These are phyloP conservation scores for Marasmius tenuissimus DNA, from an alignment of 1,284 basidiomycete genomes.

Conservation along the genomic window DNA sequence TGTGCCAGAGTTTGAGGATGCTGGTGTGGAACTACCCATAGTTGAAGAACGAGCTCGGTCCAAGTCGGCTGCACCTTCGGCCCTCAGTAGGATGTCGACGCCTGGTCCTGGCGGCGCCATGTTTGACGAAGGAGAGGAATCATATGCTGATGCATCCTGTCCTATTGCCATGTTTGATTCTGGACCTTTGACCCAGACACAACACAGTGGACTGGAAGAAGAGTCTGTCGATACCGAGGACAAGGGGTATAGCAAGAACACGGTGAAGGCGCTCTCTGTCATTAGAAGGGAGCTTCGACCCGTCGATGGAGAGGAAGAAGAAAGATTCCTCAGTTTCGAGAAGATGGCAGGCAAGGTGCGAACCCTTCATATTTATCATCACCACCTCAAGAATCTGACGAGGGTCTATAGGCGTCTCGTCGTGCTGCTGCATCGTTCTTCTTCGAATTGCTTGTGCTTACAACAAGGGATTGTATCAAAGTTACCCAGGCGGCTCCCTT, in stretches of 20 bases:
- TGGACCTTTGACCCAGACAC: slow-evolving; percentile 51
- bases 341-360: slow-evolving; percentile 73
- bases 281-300: slow-evolving; percentile 77
- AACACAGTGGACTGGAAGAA: slow-evolving; percentile 35
- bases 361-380: slow-evolving; percentile 13
- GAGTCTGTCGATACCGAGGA: slow-evolving; percentile 48
- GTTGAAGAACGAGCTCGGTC: slow-evolving; percentile 38
- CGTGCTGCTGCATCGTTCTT: slow-evolving; percentile 95
- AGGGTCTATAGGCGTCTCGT: slow-evolving; percentile 67
- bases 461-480: slow-evolving; percentile 88
- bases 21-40: slow-evolving; percentile 20
- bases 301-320: slow-evolving; percentile 44
- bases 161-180: slow-evolving; percentile 84
- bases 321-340: slow-evolving; percentile 71
- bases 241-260: slow-evolving; percentile 87
- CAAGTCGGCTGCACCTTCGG: slow-evolving; percentile 48
- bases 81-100: slow-evolving; percentile 67
- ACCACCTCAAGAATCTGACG: slow-evolving; percentile 1
- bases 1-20: slow-evolving; percentile 35
- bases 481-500: slow-evolving; percentile 76
- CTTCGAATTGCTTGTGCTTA: slow-evolving; percentile 94
- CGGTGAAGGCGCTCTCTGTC: slow-evolving; percentile 85
- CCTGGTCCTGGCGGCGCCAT: slow-evolving; percentile 55
- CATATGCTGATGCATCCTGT: slow-evolving; percentile 69
- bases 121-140: slow-evolving; percentile 57